Conservation (phyloP, 192 early-diverging fungal genomes). For the Rhizophagus prolifer region DNA sequence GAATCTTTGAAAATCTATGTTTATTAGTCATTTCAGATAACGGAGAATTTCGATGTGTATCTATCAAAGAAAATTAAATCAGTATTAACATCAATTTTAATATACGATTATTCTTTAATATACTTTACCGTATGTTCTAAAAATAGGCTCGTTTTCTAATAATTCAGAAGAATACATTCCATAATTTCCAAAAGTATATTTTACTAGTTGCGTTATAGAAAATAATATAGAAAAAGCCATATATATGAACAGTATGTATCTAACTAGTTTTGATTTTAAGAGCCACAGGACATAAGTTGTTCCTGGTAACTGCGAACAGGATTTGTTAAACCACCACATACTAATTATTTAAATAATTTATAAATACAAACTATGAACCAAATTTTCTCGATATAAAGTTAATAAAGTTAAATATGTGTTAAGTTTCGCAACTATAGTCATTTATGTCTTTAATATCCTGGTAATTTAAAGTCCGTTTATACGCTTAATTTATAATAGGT, state of each 20-base stretch:
- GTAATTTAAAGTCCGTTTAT: too few relatives aligned
- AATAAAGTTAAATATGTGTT: too few relatives aligned
- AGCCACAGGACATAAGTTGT: neutral
- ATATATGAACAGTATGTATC: neutral
- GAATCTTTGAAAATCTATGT: conserved; percentile 39
- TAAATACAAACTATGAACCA: too few relatives aligned
- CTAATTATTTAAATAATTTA: neutral
- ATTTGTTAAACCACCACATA: neutral
- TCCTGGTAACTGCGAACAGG: neutral
- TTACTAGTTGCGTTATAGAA: neutral
- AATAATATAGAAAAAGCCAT: conserved; percentile 6
- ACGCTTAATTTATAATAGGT: too few relatives aligned
- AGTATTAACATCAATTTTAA: neutral
- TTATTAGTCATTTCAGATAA: conserved; percentile 1
- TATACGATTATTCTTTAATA: neutral
- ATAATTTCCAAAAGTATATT: neutral
- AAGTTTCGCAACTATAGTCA: too few relatives aligned
- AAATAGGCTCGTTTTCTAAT: neutral
- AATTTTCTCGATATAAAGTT: too few relatives aligned
- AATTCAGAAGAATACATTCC: neutral
- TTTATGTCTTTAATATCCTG: too few relatives aligned
- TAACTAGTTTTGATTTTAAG: conserved; percentile 15
- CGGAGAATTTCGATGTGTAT: conserved; percentile 13
- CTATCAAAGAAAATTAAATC: neutral
- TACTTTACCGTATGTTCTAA: conserved; percentile 11